Base-by-base conservation (phyloP, 2,329 filamentous ascomycete genomes). In the Aspergillus sp. region DNA sequence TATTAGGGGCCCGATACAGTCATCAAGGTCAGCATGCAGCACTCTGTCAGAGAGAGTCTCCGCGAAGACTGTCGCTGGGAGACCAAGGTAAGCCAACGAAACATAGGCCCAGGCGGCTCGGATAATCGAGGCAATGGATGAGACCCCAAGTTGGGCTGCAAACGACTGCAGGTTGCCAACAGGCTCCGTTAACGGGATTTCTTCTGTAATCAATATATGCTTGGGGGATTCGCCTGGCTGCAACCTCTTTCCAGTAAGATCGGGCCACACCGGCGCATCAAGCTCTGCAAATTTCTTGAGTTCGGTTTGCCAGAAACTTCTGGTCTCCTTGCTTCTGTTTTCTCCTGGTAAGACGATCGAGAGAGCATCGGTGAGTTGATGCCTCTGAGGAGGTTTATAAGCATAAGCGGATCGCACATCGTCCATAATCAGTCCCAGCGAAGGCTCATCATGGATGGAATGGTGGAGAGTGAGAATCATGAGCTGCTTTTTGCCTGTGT, bases 401-500 rank as follows among this genome's bases (percentile, higher is more conserved):
- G 50, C 54, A 53, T 74, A 74, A 5, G 68, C 66, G 3, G 59
- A 58, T 8, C 62, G 60, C 17, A 75, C 61, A 54, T 74, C 71
- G 19, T 64, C 61, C 27, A 70, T 57, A 2, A 76, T 68, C 7
- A 69, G 66, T n/a, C 64, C 58, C 4, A 76, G 64, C 7, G 72
- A 73, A 21, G 69, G 68, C 1, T 69, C 73, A 59, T 76, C 73
- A 23, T 73, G 70, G 17, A 76, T 64, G 2, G 72, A 68, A 61
- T 76, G 73, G 38, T 76, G 73, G 11, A 76, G 68, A 3, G 71
- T 77, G 15, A 79, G 48, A 54, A 79, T 71, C 73, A 80, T 72
- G 5, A 66, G 53, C 17, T 54, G 54, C 8, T 67, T 68, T 23
- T 54, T 44, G 1, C 68, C 66, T 8, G 66, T 65, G 10, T 71